Evolutionary conservation across 805 yeast species (phyloP), one percentile per base, ranked within the genome.

Genomic region (Lachancea waltii): DNA sequence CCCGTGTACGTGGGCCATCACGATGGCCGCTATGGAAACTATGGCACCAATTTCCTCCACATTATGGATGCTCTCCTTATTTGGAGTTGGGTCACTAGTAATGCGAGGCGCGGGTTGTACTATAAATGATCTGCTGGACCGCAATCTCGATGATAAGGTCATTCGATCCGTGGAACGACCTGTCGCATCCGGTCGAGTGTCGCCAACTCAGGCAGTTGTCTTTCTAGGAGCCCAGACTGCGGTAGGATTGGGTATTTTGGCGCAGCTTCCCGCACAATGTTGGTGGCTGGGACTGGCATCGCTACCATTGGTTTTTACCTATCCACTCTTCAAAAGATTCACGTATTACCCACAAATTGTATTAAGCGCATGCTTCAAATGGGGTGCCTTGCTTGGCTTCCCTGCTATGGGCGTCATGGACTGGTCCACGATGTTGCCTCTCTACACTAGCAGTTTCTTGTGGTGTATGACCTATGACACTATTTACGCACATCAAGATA

Each of bases 21-120:
- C 90, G 0, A 81, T 89, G 79, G 97, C 96, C 1, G 90, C 94
- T 0, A 81, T 72, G 47, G 68, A 77, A 48, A 62, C 79, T 2
- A 63, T 77, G 2, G 95, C 96, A 0, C 80, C 95, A 0, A 38
- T 86, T 1, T 43, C 73, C 0, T 70, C 77, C 1, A 80, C 90
- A 0, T 42, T 70, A 0, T 73, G 71, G 53, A 85, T 80, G 53
- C 56, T 85, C 23, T 70, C 75, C 0, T 64, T 87, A 10, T 92
- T 87, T 56, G 79, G 90, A 4, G 67, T 81, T 3, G 99, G 99
- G 10, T 75, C 97, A 0, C 53, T 89, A 27, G 70, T 90, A 13
- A 92, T 94, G 95, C 74, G 99, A 60, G 96, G 97, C 19, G 97
- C 96, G 1, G 99, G 98, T 0, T 92, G 99, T 59, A 89, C 95